A percentile compares a stretch with the other conserved stretches of the same genome.
Evolutionary conservation across 306 rosid species (phyloP).

Genomic region (Inga laurina): DNA sequence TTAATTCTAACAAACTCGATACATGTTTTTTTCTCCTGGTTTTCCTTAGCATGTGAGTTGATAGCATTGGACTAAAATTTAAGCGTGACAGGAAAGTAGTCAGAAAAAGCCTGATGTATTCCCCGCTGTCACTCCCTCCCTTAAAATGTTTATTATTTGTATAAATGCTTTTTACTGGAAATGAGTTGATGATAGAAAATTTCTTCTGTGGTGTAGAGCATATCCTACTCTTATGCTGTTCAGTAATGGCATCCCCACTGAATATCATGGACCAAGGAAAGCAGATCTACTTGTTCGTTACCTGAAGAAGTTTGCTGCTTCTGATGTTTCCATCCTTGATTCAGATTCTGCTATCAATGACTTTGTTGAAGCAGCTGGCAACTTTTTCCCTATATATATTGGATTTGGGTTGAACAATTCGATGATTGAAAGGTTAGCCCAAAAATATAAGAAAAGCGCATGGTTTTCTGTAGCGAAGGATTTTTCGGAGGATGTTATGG

Average conservation of each 20-base stretch:
- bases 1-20: conserved; percentile 12
- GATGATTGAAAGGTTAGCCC: conserved; percentile 53
- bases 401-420: conserved; percentile 84
- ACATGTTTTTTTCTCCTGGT: background rate
- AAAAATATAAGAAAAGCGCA: conserved; percentile 82
- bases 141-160: background rate
- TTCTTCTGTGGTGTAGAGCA: conserved; percentile 55
- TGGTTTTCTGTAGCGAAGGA: conserved; percentile 96
- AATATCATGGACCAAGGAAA: conserved; percentile 89
- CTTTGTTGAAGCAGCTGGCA: conserved; percentile 72
- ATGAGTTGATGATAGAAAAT: conserved; percentile 20
- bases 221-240: conserved; percentile 80
- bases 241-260: conserved; percentile 73
- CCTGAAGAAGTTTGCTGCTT: conserved; percentile 85
- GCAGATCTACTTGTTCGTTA: conserved; percentile 80
- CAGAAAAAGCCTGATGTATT: background rate
- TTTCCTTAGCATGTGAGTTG: background rate
- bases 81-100: background rate
- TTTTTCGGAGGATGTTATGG: conserved; percentile 85
- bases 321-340: conserved; percentile 81
- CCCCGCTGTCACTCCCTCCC: background rate
- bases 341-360: conserved; percentile 72
- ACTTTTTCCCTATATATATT: conserved; percentile 74
- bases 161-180: conserved; percentile 10
- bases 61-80: background rate